These are phyloP conservation scores for Discostella stelligeroides DNA, from an alignment of 108 stramenopile genomes.

Conservation along the genomic window DNA sequence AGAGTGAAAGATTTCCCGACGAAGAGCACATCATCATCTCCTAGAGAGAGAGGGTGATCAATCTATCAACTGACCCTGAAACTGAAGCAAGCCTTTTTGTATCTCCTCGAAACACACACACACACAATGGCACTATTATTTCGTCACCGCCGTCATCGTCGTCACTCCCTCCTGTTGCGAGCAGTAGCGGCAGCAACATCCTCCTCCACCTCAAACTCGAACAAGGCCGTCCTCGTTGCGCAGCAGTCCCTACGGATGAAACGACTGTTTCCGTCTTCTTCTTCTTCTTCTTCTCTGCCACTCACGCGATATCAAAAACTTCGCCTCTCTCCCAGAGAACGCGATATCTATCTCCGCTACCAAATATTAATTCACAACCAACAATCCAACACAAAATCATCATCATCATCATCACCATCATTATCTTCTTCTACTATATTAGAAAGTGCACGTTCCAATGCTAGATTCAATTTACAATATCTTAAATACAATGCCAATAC, in stretches of 20 bases:
- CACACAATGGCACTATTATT: too few relatives aligned
- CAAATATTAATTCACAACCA: not conserved
- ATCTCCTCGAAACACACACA: too few relatives aligned
- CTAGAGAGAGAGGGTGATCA: too few relatives aligned
- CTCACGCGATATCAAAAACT: constrained; percentile 39
- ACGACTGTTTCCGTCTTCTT: not conserved
- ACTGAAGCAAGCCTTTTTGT: too few relatives aligned
- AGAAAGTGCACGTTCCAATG: constrained; percentile 32
- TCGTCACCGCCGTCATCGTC: not conserved
- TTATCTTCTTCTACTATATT: too few relatives aligned
- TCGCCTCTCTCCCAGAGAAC: constrained; percentile 35
- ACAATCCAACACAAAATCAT: constrained; percentile 1
- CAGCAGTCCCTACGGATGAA: constrained; percentile 1
- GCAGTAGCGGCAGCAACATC: not conserved
- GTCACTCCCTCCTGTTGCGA: not conserved
- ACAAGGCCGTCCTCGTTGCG: not conserved
- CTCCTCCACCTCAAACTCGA: not conserved
- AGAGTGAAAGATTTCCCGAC: too few relatives aligned
- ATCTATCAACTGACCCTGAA: too few relatives aligned
- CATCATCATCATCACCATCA: too few relatives aligned
- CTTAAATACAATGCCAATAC: constrained; percentile 13
- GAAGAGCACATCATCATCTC: too few relatives aligned
- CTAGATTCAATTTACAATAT: constrained; percentile 35
- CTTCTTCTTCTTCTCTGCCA: not conserved
- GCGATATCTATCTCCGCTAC: not conserved